Base-by-base conservation (phyloP, 495 filamentous ascomycete species). In the Xanthoparmelia taractica region DNA sequence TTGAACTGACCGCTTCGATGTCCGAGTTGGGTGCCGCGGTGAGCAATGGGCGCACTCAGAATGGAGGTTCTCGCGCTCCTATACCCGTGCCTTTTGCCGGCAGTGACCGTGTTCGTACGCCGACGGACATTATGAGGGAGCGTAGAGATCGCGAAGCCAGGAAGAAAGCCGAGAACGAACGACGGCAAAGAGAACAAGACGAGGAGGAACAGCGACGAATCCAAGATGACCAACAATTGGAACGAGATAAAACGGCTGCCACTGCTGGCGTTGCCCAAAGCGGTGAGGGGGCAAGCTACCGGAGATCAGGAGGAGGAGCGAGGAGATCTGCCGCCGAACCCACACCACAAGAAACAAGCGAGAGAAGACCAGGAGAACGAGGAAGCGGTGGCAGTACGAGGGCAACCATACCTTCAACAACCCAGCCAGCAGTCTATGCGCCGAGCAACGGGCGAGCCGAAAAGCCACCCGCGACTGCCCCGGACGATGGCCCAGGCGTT, bases 1-100 rank as follows among this genome's bases (percentile, higher is more conserved):
- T 87, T 60, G 94, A 98, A 79, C 86, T 93, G 80, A 91, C 92
- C 87, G 92, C 93, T 69, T 83, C 86, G 66, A 97, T 98, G 94
- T 87, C 94, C 68, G 89, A 96, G 75, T 78, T 96, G 69, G 78
- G 83, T 71, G 82, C 83, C 64, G 74, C 77, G 71, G 71, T 68
- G 55, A 68, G 74, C 61, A 80, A 76, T 67, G 72, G 73, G 57
- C 79, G 80, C 37, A 70, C 72, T 37, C 80, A 78, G 52, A 82
- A 82, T 73, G 81, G 80, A 37, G 72, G 73, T 36, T 69, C 76
- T 13, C 79, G 80, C 40, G 69, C 80, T 52, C 78, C 78, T 27
- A 79, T 78, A 34, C 69, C 73, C 60, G 74, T 77, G 41, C 68
- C 76, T 17, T 72, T 78, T 43, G 67, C 73, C 18, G 73, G 78